These are phyloP conservation scores for Penicillium brasilianum DNA, from an alignment of 2,329 filamentous ascomycete genomes.

Conservation along the genomic window DNA sequence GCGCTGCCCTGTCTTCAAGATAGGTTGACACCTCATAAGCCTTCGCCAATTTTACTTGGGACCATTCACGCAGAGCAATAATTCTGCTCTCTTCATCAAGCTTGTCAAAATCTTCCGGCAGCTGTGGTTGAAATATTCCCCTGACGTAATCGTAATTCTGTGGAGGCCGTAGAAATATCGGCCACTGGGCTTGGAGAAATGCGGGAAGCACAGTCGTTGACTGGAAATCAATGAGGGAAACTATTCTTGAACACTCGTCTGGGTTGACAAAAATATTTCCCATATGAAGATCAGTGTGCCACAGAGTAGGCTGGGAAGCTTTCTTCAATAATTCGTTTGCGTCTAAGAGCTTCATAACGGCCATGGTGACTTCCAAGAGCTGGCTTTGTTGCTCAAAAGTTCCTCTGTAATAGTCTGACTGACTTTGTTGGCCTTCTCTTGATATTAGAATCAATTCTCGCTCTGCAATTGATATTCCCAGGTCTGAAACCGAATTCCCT, in stretches of 20 bases:
- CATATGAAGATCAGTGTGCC: slow-evolving; percentile 1
- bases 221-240: slow-evolving; percentile 35
- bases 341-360: background rate
- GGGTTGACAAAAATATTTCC: background rate
- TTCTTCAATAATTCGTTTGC: background rate
- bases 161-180: slow-evolving; percentile 33
- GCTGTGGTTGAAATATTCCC: slow-evolving; percentile 1
- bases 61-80: background rate
- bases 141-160: slow-evolving; percentile 25
- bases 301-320: background rate
- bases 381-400: background rate
- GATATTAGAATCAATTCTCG: background rate
- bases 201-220: slow-evolving; percentile 32
- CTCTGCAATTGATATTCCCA: background rate
- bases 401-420: background rate
- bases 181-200: slow-evolving; percentile 38
- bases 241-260: slow-evolving; percentile 25
- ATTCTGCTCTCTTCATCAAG: background rate
- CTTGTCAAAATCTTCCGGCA: background rate
- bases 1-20: background rate
- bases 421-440: background rate
- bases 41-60: background rate
- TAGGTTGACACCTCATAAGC: background rate
- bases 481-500: background rate
- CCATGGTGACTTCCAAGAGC: background rate